Evolutionary conservation across 345 rosid species (phyloP).

Genomic region (Eucalyptus urophylla): DNA sequence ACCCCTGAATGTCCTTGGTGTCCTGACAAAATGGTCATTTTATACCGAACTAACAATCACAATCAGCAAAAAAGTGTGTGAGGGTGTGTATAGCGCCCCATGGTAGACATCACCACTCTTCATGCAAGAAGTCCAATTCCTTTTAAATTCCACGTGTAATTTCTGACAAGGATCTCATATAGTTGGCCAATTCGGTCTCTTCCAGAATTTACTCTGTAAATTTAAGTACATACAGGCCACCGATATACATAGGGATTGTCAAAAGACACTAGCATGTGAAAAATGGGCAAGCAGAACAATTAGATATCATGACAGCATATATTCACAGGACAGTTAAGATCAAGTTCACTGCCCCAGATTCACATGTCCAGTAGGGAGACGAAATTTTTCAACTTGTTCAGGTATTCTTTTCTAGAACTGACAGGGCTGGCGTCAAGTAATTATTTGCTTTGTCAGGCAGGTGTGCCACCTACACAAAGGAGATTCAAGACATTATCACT

Average conservation of each 20-base stretch:
- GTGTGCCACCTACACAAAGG: constrained; percentile 68
- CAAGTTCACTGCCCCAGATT: neutral
- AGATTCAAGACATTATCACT: neutral
- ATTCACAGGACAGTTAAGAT: neutral
- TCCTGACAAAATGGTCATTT: neutral
- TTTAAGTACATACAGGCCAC: neutral
- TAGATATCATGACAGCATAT: neutral
- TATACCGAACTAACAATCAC: neutral
- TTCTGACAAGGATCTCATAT: neutral
- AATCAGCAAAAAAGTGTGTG: neutral
- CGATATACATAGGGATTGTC: neutral
- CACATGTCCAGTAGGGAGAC: neutral
- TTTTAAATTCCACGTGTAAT: neutral
- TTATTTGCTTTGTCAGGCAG: constrained; percentile 95
- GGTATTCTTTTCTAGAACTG: constrained; percentile 88
- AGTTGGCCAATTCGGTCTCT: neutral
- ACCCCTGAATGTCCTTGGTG: neutral
- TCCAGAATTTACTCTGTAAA: neutral
- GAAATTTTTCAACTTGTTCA: neutral
- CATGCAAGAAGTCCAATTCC: neutral
- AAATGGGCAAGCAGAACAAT: neutral
- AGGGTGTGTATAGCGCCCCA: neutral
- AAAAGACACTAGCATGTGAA: neutral
- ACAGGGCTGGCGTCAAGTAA: constrained; percentile 84
- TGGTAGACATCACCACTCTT: neutral